Evolutionary conservation across 2,329 filamentous ascomycete genomes (phyloP).

Genomic region (Diaporthe vaccinii): DNA sequence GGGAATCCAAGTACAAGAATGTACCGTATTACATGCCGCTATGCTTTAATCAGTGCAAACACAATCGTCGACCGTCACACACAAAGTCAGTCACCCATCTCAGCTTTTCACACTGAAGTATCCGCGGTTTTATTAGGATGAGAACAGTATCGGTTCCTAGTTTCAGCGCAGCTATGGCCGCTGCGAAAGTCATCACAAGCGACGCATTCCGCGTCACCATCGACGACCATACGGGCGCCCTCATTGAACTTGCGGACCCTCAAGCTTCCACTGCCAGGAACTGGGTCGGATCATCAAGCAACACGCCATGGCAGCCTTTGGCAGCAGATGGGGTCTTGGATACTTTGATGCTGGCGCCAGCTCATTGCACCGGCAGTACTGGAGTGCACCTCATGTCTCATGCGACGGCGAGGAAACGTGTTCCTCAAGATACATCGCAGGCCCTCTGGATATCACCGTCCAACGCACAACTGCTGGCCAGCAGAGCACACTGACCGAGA

Average conservation of each 20-base stretch:
- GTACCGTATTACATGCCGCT: background rate
- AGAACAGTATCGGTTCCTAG: background rate
- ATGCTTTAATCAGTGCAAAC: background rate
- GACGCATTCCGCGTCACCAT: background rate
- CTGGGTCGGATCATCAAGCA: background rate
- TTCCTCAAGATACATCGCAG: background rate
- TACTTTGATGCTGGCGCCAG: background rate
- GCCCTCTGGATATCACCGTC: background rate
- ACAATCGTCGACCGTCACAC: background rate
- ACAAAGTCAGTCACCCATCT: background rate
- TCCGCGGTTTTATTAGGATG: background rate
- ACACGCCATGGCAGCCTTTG: background rate
- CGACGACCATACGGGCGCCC: background rate
- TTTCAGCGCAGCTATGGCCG: background rate
- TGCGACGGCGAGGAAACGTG: background rate
- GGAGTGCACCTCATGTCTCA: background rate
- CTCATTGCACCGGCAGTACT: background rate
- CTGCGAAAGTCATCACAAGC: background rate
- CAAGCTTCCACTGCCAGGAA: background rate
- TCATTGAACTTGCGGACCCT: background rate
- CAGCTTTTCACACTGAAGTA: background rate
- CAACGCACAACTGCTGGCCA: background rate
- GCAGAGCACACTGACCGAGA: background rate
- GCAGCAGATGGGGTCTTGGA: background rate
- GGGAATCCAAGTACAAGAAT: background rate